Percentiles rank a stretch among this genome's conserved stretches.
Evolutionary conservation across 345 rosid species (phyloP).

Genomic region (Pugionium cornutum): DNA sequence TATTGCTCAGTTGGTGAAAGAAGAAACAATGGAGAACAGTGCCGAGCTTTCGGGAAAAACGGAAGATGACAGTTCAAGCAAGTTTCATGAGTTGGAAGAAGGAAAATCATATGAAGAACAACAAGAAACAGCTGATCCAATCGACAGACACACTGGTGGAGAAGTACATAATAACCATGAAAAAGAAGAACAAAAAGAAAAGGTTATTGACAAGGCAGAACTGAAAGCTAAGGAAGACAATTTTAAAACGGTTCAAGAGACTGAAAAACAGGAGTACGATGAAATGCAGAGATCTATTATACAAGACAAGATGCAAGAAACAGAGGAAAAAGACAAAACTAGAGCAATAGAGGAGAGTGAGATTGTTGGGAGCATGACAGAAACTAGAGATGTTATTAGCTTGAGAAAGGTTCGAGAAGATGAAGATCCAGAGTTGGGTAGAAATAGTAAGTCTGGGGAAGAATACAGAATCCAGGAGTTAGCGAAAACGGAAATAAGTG

Average conservation of each 20-base stretch:
- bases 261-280: not conserved
- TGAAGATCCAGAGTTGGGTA: not conserved
- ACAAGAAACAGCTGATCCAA: slow-evolving; percentile 20
- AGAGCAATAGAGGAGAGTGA: slow-evolving; percentile 15
- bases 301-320: slow-evolving; percentile 22
- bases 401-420: slow-evolving; percentile 22
- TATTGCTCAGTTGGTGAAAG: not conserved
- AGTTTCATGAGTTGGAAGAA: slow-evolving; percentile 22
- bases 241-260: not conserved
- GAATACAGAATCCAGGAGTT: slow-evolving; percentile 8
- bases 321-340: slow-evolving; percentile 1
- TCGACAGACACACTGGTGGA: slow-evolving; percentile 13
- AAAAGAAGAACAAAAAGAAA: slow-evolving; percentile 7
- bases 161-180: not conserved
- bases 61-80: not conserved
- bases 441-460: slow-evolving; percentile 3
- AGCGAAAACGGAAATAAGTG: slow-evolving; percentile 5
- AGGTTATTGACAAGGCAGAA: not conserved
- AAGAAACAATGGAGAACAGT: slow-evolving; percentile 11
- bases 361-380: not conserved
- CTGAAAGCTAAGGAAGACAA: slow-evolving; percentile 7
- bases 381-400: slow-evolving; percentile 15
- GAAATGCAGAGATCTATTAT: slow-evolving; percentile 4
- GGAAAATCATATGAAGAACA: slow-evolving; percentile 20
- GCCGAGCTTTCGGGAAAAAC: not conserved